Base-by-base conservation (phyloP, 768 basidiomycete species). In the Leccinum ochraceum region DNA sequence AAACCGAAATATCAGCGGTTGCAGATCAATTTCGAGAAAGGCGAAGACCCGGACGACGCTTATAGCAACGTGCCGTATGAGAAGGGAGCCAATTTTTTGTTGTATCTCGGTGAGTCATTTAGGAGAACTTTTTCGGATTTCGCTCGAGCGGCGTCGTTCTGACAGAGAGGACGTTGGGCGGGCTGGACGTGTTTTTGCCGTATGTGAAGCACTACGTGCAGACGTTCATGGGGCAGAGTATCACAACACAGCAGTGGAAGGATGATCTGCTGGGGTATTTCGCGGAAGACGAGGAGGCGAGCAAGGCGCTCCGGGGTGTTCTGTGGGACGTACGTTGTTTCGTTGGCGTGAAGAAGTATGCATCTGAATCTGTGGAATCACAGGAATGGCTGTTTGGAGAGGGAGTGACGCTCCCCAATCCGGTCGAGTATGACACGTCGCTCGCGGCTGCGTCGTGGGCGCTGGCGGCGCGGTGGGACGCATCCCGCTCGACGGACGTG, bases 11-110 rank as follows among this genome's bases (percentile, higher is more conserved):
- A 34, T 4, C 32, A 11, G 32, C 32, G 32, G 4, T 34, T 34
- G 32, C 32, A 34, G 11, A 11, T 11, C 10, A 34, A 34, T 34
- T 34, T 34, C 32, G 32, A 34, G 32, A 34, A 34, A 34, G 32
- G 32, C 32, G 32, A 34, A 34, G 86, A 90, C 67, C 85, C 90
- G 8, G 90, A 94, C 70, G 90, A 91, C 49, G 88, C 90, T 7
- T 93, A 89, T 74, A 80, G 78, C 57, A 71, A 80, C 54, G 79
- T 96, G 50, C 90, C 95, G 1, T 96, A 96, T 66, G 90, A 91
- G 72, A 92, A 95, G 75, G 95, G 95, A 26, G 83, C 89, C 3
- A 96, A 94, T 71, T 86, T 98, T 67, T 77, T 98, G 24, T 81
- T 95, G 32, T 81, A 92, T 75, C 81, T 97, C 37, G 94, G 90